A percentile compares a stretch with the other conserved stretches of the same genome.
Conservation (phyloP, 805 yeast genomes). For the Naumovozyma baii region DNA sequence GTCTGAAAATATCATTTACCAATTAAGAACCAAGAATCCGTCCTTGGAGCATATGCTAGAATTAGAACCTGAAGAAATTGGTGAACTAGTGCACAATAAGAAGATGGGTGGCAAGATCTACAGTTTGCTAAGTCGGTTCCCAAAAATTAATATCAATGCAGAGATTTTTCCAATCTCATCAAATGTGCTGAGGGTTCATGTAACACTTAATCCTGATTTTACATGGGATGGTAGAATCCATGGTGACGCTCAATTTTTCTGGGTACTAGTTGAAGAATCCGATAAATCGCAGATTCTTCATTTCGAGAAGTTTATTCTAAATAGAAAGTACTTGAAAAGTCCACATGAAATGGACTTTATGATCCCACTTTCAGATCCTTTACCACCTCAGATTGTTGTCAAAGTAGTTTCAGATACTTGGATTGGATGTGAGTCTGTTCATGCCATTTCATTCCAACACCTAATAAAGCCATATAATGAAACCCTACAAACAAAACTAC, state of each 20-base stretch:
- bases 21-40: constrained; percentile 54
- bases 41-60: constrained; percentile 66
- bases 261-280: constrained; percentile 88
- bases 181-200: constrained; percentile 75
- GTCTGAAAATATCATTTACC: constrained; percentile 54
- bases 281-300: constrained; percentile 66
- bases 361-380: constrained; percentile 81
- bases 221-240: constrained; percentile 76
- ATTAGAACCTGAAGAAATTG: constrained; percentile 65
- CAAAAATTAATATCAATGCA: constrained; percentile 62
- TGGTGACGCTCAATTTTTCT: constrained; percentile 76
- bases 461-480: constrained; percentile 82
- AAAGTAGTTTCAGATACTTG: constrained; percentile 76
- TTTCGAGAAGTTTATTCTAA: constrained; percentile 68
- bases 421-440: constrained; percentile 75
- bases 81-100: constrained; percentile 79
- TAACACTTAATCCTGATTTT: constrained; percentile 64
- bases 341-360: constrained; percentile 78
- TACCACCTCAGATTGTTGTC: constrained; percentile 82
- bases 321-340: constrained; percentile 42
- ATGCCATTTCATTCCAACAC: constrained; percentile 80
- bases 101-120: constrained; percentile 60
- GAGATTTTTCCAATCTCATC: constrained; percentile 84
- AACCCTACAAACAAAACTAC: constrained; percentile 70
- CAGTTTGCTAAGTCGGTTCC: constrained; percentile 59